phyloP scores from a whole-genome alignment of 176 grass and related monocot species.

The Phragmites australis region DNA sequence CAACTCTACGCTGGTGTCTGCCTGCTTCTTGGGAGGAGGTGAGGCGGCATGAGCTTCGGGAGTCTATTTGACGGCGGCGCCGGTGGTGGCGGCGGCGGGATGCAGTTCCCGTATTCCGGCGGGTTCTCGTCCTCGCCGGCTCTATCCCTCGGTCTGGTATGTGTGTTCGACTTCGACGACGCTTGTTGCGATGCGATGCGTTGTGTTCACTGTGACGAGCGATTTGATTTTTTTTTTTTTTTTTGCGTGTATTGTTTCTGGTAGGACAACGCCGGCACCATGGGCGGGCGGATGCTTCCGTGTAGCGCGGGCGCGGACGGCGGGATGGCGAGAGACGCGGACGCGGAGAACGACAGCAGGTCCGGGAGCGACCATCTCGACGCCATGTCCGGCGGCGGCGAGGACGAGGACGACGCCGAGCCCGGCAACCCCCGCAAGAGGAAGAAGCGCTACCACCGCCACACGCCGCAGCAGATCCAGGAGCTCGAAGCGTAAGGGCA shows the following conservation, averaged over 20 bases:
- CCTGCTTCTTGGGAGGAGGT: background rate
- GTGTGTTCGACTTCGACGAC: background rate
- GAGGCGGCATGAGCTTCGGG: slow-evolving; percentile 61
- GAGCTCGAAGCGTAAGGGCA: slow-evolving; percentile 78
- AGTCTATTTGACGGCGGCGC: slow-evolving; percentile 57
- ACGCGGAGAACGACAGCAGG: slow-evolving; percentile 78
- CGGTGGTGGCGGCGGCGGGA: slow-evolving; percentile 30
- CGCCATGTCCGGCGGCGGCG: slow-evolving; percentile 56
- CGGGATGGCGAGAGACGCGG: slow-evolving; percentile 13
- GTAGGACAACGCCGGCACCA: slow-evolving; percentile 47
- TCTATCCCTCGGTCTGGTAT: slow-evolving; percentile 83
- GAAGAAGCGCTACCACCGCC: slow-evolving; percentile 93
- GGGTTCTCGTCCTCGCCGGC: slow-evolving; percentile 70
- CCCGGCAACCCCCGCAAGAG: slow-evolving; percentile 75
- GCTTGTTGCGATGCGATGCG: background rate
- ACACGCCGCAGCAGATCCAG: slow-evolving; percentile 98
- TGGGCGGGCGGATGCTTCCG: background rate
- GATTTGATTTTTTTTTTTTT: background rate
- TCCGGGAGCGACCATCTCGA: slow-evolving; percentile 91
- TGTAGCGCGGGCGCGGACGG: slow-evolving; percentile 4
- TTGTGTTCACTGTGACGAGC: background rate
- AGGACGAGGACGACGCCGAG: slow-evolving; percentile 59
- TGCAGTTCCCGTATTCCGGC: slow-evolving; percentile 52
- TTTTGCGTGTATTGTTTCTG: background rate
- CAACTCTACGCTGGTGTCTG: background rate